These are phyloP conservation scores for Nemania sp. DNA, from an alignment of 2,329 filamentous ascomycete genomes.

Conservation along the genomic window DNA sequence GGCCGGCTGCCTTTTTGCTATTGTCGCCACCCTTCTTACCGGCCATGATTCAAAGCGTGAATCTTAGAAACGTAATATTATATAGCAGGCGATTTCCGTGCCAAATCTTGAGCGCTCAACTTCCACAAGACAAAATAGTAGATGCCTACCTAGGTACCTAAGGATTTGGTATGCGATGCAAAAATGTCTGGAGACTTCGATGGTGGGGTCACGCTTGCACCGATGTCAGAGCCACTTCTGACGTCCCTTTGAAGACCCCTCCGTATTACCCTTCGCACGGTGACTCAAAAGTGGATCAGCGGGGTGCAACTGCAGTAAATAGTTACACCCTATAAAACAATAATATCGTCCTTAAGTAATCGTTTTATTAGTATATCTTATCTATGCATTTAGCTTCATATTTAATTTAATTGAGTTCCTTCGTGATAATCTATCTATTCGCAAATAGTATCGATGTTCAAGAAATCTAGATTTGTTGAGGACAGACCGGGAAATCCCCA, in stretches of 20 bases:
- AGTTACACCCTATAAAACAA: too few species aligned
- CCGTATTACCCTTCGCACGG: too few species aligned
- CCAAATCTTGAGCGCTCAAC: not conserved
- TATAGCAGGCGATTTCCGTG: not conserved
- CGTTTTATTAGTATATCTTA: too few species aligned
- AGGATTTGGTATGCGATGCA: not conserved
- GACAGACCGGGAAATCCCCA: slow-evolving; percentile 23
- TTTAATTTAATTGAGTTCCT: not conserved
- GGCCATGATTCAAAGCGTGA: slow-evolving; percentile 66
- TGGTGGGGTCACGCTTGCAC: not conserved
- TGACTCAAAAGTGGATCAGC: too few species aligned
- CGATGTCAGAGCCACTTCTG: too few species aligned
- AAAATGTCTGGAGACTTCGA: not conserved
- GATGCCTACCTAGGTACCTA: too few species aligned
- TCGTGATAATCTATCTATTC: slow-evolving; percentile 16
- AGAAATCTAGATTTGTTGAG: slow-evolving; percentile 36
- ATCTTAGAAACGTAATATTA: not conserved
- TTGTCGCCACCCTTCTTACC: slow-evolving; percentile 81
- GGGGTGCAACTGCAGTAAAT: too few species aligned
- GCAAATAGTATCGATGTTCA: slow-evolving; percentile 33
- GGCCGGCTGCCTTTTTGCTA: slow-evolving; percentile 89
- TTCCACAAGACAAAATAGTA: not conserved
- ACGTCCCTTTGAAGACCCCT: too few species aligned
- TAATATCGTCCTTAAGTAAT: too few species aligned
- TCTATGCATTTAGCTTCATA: too few species aligned